Evolutionary conservation across 2,329 filamentous ascomycete genomes (phyloP), one percentile per base, ranked within the genome.

Genomic region (Colletotrichum cuscutae): DNA sequence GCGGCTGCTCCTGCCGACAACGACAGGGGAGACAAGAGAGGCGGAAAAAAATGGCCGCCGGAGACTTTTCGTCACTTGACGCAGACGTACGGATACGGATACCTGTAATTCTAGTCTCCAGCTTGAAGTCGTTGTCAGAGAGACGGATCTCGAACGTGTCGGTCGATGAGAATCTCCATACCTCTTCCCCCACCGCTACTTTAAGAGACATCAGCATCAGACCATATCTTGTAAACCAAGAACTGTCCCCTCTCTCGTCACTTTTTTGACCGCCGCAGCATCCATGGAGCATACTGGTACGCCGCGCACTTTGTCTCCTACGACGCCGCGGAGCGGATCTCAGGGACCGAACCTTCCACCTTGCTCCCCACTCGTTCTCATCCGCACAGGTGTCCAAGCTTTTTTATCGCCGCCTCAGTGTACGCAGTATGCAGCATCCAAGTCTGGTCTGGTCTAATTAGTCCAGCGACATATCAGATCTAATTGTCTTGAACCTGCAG

Each of bases 261-360:
- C 24, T 7, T 37, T 13, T 52, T 5, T 30, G 30, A 12, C 60
- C 60, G 46, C 57, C 46, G 60, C 26, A n/a, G 22, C 28, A 32
- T 54, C 61, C 49, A 54, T 52, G n/a, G 42, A 37, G 37, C 37
- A 19, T 19, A 42, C 37, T 42, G 53, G 53, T 53, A 65, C 59
- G 22, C n/a, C 49, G 56, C 66, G 70, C 56, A 49, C 59, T 49
- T 71, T 57, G 57, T 49, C 42, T 49, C 19, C 42, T 49, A 19
- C 19, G 42, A 49, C 19, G 15, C 15, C 19, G 19, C 42, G 15
- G 37, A 22, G 42, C 67, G 71, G 71, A 65, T 65, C 66, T 61
- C 56, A 71, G 71, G 66, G 66, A 73, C 67, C 66, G 61, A 71
- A 73, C 60, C 71, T 67, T 72, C 61, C 60, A 57, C 49, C 35